phyloP scores from a whole-genome alignment of 345 rosid genomes.

The Populus alba region DNA sequence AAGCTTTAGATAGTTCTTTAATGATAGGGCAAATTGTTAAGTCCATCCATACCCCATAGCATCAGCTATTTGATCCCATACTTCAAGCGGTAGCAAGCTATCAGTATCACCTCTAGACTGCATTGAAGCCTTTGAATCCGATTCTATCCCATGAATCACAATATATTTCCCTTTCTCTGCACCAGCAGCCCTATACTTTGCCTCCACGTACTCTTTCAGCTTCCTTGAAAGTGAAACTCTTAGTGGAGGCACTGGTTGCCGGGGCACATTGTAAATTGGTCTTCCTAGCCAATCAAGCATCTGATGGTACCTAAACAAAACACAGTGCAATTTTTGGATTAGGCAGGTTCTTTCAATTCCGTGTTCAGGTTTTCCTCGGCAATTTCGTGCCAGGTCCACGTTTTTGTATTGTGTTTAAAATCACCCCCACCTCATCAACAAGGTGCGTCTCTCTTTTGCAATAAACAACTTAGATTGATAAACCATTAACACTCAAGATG shows the following conservation, averaged over 20 bases:
- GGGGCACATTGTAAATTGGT: constrained; percentile 74
- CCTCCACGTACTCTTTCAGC: constrained; percentile 71
- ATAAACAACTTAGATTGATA: no score
- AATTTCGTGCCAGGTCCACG: no score
- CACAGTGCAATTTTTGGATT: background rate
- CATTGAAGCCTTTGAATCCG: constrained; percentile 96
- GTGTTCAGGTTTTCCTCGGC: no score
- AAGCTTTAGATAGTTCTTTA: no score
- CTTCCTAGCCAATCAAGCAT: constrained; percentile 86
- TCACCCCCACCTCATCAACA: no score
- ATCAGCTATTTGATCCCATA: constrained; percentile 65
- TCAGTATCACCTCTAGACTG: constrained; percentile 79
- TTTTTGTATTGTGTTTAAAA: no score
- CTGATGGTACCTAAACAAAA: constrained; percentile 64
- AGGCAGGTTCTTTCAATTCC: no score
- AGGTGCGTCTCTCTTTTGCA: no score
- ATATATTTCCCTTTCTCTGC: constrained; percentile 72
- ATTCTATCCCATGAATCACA: constrained; percentile 88
- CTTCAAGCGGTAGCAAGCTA: constrained; percentile 65
- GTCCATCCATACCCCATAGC: constrained; percentile 47
- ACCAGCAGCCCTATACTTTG: constrained; percentile 66
- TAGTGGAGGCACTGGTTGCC: constrained; percentile 60
- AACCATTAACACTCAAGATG: no score
- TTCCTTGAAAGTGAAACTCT: constrained; percentile 75
- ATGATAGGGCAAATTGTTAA: no score